These are phyloP conservation scores for Crithidia bombi DNA, from an alignment of 208 protist genomes.

Conservation along the genomic window DNA sequence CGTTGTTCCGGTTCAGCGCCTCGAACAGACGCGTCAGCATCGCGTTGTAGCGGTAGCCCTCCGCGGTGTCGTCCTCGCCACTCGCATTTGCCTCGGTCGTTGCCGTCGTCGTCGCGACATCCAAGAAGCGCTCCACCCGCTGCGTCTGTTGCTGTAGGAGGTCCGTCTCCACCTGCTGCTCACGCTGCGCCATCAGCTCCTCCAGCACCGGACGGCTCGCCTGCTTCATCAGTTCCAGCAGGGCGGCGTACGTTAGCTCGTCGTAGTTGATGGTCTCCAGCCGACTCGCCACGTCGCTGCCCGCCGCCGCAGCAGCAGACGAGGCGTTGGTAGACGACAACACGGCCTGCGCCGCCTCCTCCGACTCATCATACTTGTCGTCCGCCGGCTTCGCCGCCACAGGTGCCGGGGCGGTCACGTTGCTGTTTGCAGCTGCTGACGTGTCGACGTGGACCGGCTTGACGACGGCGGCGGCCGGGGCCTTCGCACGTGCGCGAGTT, in stretches of 20 bases:
- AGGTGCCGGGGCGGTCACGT: background rate
- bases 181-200: conserved; percentile 57
- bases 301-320: background rate
- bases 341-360: background rate
- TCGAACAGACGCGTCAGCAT: conserved; percentile 80
- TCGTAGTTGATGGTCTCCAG: conserved; percentile 65
- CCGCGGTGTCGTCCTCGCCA: conserved; percentile 26
- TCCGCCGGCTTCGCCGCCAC: conserved; percentile 13
- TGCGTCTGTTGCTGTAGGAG: conserved; percentile 45
- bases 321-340: background rate
- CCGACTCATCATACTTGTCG: background rate
- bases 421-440: background rate
- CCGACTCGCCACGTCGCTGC: conserved; percentile 29
- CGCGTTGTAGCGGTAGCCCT: conserved; percentile 73
- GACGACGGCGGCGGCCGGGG: conserved; percentile 5
- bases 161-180: conserved; percentile 36
- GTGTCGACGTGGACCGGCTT: conserved; percentile 30
- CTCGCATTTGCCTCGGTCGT: conserved; percentile 7
- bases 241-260: conserved; percentile 55
- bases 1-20: conserved; percentile 72
- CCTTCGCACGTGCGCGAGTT: conserved; percentile 12
- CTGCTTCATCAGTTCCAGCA: conserved; percentile 49
- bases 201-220: conserved; percentile 51
- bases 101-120: conserved; percentile 23
- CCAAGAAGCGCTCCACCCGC: conserved; percentile 64